Base-by-base conservation (phyloP, 768 basidiomycete genomes). In the Leccinum truebloodii region DNA sequence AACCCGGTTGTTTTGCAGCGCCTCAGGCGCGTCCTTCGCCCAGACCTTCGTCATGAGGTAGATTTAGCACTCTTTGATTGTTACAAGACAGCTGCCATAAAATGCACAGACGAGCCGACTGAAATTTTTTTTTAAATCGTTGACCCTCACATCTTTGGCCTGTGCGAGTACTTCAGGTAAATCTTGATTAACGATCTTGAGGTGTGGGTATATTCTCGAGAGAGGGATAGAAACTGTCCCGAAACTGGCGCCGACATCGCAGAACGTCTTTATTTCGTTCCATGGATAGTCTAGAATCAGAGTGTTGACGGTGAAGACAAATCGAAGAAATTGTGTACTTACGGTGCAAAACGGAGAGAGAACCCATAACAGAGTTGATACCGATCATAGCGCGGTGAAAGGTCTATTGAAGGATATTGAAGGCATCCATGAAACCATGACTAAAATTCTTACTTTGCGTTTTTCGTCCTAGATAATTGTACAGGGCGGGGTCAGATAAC, bases 191-290 rank as follows among this genome's bases (percentile, higher is more conserved):
- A 51, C 46, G 22, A 75, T 67, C 44, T 67, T 71, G 32, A 74
- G 54, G 22, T 71, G 69, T 10, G 71, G 72, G 52, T 64, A 63
- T 44, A 58, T 59, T 55, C 62, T 73, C 2, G 71, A 59, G 49
- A 74, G 65, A 24, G 69, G 66, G 1, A 67, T 26, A 50, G 74
- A 72, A 24, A 74, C 57, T 1, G 68, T 63, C 16, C 73, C 73
- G 3, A 69, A 28, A n/a, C 73, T 68, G 5, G 72, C 66, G 9
- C 73, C 73, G 24, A 74, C 60, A 52, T 74, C 73, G 12, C 69
- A 68, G 37, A 76, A 59, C 4, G 67, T 65, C 32, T 64, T 58
- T 24, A 67, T 57, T 57, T 61, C 63, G 58, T 63, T 35, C 75
- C 74, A 63, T 34, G 69, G 65, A 60, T 67, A 63, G 50, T 72